phyloP scores from a whole-genome alignment of 164 flowering plant species.

The Platanus orientalis region DNA sequence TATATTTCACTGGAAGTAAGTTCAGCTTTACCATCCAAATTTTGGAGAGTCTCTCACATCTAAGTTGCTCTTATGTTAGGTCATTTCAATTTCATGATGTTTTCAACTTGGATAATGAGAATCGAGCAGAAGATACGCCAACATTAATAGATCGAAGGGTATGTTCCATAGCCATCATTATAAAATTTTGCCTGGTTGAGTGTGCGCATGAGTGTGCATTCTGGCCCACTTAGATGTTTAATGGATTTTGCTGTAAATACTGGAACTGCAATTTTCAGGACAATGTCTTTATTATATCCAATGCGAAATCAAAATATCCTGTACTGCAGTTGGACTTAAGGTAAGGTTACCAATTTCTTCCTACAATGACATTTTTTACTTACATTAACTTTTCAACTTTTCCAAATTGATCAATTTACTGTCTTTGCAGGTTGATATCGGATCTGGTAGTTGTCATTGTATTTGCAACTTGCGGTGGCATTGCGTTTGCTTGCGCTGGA shows the following conservation, averaged over 20 bases:
- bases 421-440: slow-evolving; percentile 67
- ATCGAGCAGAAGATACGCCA: slow-evolving; percentile 79
- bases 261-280: slow-evolving; percentile 48
- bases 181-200: background rate
- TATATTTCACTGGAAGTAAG: background rate
- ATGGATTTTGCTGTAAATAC: slow-evolving; percentile 3
- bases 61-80: slow-evolving; percentile 29
- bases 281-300: slow-evolving; percentile 92
- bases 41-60: slow-evolving; percentile 5
- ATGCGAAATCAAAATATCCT: slow-evolving; percentile 83
- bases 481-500: slow-evolving; percentile 96
- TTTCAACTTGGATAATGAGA: slow-evolving; percentile 80
- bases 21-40: background rate
- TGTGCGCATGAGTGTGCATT: background rate
- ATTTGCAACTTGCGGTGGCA: slow-evolving; percentile 97
- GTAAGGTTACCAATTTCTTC: slow-evolving; percentile 23
- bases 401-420: slow-evolving; percentile 9
- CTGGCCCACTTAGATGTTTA: background rate
- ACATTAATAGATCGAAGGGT: slow-evolving; percentile 87
- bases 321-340: slow-evolving; percentile 80
- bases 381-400: slow-evolving; percentile 2
- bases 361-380: background rate
- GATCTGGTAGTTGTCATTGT: slow-evolving; percentile 94
- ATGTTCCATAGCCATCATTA: slow-evolving; percentile 1
- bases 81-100: slow-evolving; percentile 77